These are phyloP conservation scores for Chalciporus piperatus DNA, from an alignment of 768 basidiomycete species.

Conservation along the genomic window DNA sequence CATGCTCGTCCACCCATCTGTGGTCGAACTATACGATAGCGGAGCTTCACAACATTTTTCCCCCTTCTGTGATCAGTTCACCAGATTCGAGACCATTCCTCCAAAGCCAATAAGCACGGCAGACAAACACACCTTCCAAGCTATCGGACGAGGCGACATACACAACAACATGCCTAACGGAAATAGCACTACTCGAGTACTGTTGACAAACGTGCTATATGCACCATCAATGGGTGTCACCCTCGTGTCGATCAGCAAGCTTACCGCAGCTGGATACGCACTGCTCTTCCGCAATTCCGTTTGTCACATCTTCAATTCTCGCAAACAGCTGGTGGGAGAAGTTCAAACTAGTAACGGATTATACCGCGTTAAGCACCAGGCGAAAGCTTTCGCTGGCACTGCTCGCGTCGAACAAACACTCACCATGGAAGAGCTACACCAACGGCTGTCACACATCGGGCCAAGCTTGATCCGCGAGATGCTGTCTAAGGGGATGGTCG, in stretches of 20 bases:
- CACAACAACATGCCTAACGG: background rate
- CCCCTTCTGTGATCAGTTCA: too few species aligned
- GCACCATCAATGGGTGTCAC: background rate
- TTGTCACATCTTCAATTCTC: constrained; percentile 9
- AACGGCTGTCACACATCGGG: background rate
- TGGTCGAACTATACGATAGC: too few species aligned
- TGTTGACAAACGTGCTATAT: background rate
- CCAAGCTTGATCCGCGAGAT: background rate
- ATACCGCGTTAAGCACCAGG: too few species aligned
- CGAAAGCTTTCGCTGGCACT: too few species aligned
- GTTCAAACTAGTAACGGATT: constrained; percentile 23
- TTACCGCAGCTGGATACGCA: background rate
- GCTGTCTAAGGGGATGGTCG: constrained; percentile 4
- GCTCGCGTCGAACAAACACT: too few species aligned
- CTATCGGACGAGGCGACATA: too few species aligned
- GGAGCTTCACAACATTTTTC: too few species aligned
- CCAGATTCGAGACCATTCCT: too few species aligned
- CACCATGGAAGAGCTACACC: constrained; percentile 5
- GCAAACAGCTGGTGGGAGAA: constrained; percentile 1
- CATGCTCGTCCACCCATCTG: too few species aligned
- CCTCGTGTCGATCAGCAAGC: background rate
- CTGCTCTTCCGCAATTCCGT: background rate
- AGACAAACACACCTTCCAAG: background rate
- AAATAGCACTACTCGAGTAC: background rate
- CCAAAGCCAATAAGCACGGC: too few species aligned